Evolutionary conservation across 768 basidiomycete species (phyloP), one percentile per base, ranked within the genome.

Genomic region (Arthromyces matolae): DNA sequence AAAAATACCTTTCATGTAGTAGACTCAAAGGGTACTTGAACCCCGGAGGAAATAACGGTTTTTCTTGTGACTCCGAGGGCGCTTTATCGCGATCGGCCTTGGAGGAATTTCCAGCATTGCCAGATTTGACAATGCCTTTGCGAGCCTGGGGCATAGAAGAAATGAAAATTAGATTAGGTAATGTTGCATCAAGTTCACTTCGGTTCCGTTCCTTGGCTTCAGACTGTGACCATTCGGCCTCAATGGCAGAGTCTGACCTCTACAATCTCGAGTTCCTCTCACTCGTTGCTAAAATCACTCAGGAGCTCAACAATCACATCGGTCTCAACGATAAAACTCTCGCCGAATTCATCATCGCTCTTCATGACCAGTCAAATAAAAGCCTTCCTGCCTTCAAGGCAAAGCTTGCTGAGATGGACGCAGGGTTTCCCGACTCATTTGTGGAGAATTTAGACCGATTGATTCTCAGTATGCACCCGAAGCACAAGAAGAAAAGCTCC

Each of bases 181-280:
- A 58, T 28, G 3, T 33, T 3, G 8, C 12, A n/a, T 7, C 16
- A 16, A 8, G 13, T n/a, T 24, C 28, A 38, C 19, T 38, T 38
- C 24, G 27, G 16, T 35, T 33, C n/a, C 23, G 19, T 5, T 14
- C 37, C 42, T 23, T 31, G 47, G 29, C 49, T 45, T 41, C 38
- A 41, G 29, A 51, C 14, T 36, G 24, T 32, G 52, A 28, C 28
- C 27, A 42, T 29, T n/a, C n/a, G n/a, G n/a, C 29, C 46, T 43
- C 49, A 24, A 88, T 87, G 85, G 69, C 82, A 33, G 80, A 84
- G 56, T 68, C 67, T 55, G 92, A 94, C 71, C 72, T 99, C 51
- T 89, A 94, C 71, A 83, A 90, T 65, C 87, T 99, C 67, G 96
- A 98, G 67, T 77, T 87, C 50, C 83, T 99, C 39, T 94, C 93